phyloP scores from a whole-genome alignment of 441 rosid genomes.

The Jatropha podagrica region DNA sequence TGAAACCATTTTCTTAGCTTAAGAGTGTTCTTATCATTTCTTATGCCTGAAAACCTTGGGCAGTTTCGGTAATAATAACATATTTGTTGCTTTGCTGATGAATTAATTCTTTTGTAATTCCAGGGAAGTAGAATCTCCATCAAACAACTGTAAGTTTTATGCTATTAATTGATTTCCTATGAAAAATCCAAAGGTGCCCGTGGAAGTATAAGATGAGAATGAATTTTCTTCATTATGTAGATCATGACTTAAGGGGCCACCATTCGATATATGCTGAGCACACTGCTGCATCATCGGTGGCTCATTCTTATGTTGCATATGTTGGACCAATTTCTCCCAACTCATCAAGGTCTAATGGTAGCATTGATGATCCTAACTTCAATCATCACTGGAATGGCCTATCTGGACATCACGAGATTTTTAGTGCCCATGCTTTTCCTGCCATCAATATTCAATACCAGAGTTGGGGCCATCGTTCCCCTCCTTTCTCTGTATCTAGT shows the following conservation, averaged over 20 bases:
- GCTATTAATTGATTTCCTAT: conserved; percentile 6
- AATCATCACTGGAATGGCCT: conserved; percentile 59
- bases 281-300: conserved; percentile 41
- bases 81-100: conserved; percentile 8
- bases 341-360: conserved; percentile 39
- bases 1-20: not conserved
- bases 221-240: conserved; percentile 36
- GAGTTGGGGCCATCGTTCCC: conserved; percentile 49
- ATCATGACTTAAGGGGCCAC: conserved; percentile 52
- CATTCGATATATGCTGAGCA: conserved; percentile 47
- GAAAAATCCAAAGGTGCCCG: conserved; percentile 6
- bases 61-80: not conserved
- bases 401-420: conserved; percentile 43
- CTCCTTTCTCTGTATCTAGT: conserved; percentile 41
- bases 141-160: conserved; percentile 55
- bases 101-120: conserved; percentile 26
- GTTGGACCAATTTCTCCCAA: conserved; percentile 49
- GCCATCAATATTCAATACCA: conserved; percentile 49
- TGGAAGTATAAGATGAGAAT: conserved; percentile 6
- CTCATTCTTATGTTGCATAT: conserved; percentile 59
- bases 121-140: conserved; percentile 68
- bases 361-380: conserved; percentile 40
- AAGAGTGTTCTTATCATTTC: not conserved
- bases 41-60: not conserved
- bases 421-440: conserved; percentile 53